These are phyloP conservation scores for Phyllosticta citrichinensis DNA, from an alignment of 2,329 filamentous ascomycete species.

Conservation along the genomic window DNA sequence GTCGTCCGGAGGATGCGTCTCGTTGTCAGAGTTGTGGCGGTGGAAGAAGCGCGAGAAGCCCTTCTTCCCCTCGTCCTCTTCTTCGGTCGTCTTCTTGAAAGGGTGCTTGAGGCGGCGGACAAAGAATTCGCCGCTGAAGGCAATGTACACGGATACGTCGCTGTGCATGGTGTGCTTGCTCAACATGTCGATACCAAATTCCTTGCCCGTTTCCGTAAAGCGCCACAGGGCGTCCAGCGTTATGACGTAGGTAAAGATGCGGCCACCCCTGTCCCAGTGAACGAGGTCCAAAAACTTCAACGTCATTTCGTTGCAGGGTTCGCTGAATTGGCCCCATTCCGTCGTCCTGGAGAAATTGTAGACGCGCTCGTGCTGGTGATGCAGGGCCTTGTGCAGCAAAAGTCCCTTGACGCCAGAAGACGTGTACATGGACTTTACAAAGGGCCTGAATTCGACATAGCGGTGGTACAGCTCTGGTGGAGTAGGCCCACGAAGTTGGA, in stretches of 20 bases:
- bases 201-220: conserved; percentile 91
- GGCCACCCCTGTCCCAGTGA: conserved; percentile 75
- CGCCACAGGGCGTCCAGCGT: conserved; percentile 78
- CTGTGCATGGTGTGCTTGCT: conserved; percentile 97
- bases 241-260: conserved; percentile 85
- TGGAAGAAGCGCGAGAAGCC: not conserved
- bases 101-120: conserved; percentile 56
- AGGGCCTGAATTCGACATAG: conserved; percentile 85
- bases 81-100: conserved; percentile 25
- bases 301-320: conserved; percentile 60
- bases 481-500: conserved; percentile 77
- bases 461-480: conserved; percentile 76
- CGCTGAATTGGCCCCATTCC: conserved; percentile 56
- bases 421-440: conserved; percentile 83
- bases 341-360: conserved; percentile 81
- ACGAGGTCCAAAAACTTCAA: conserved; percentile 75
- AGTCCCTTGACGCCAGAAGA: conserved; percentile 66
- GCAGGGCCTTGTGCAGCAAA: conserved; percentile 72
- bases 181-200: conserved; percentile 86
- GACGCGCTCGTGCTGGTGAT: conserved; percentile 79
- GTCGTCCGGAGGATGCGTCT: conserved; percentile 43
- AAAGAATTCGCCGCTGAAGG: conserved; percentile 89
- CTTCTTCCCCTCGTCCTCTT: conserved; percentile 14
- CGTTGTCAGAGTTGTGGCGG: not conserved
- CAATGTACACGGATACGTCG: conserved; percentile 82